phyloP scores from a whole-genome alignment of 768 basidiomycete genomes.

The Hirschioporus abietinus region DNA sequence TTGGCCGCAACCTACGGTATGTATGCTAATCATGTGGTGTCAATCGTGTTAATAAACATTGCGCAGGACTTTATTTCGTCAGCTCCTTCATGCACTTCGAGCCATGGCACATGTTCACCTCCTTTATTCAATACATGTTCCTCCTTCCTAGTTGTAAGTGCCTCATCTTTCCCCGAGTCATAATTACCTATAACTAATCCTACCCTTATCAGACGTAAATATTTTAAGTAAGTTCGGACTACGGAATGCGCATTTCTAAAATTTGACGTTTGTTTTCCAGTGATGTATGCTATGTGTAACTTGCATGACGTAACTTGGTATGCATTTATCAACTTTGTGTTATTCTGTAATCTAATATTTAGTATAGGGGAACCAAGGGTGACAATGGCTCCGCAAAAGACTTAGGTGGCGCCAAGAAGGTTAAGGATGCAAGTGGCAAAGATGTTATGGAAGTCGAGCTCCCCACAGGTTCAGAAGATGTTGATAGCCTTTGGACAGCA shows the following conservation, averaged over 20 bases:
- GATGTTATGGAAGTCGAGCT: slow-evolving; percentile 84
- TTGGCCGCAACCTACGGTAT: slow-evolving; percentile 66
- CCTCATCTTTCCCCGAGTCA: background rate
- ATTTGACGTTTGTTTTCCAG: slow-evolving; percentile 22
- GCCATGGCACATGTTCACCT: slow-evolving; percentile 97
- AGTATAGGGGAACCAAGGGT: slow-evolving; percentile 78
- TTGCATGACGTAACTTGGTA: slow-evolving; percentile 79
- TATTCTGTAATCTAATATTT: background rate
- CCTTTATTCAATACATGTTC: slow-evolving; percentile 89
- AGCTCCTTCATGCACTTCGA: slow-evolving; percentile 86
- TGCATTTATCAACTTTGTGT: slow-evolving; percentile 6
- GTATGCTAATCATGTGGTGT: slow-evolving; percentile 33
- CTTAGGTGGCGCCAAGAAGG: slow-evolving; percentile 85
- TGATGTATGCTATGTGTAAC: slow-evolving; percentile 96
- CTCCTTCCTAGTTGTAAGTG: slow-evolving; percentile 68
- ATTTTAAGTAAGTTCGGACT: slow-evolving; percentile 53
- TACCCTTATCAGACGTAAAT: slow-evolving; percentile 51
- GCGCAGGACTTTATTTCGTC: slow-evolving; percentile 66
- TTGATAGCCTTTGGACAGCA: slow-evolving; percentile 82
- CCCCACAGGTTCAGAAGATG: slow-evolving; percentile 77
- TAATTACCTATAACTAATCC: slow-evolving; percentile 12
- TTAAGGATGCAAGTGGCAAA: slow-evolving; percentile 79
- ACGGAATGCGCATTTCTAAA: slow-evolving; percentile 1
- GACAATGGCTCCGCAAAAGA: slow-evolving; percentile 87
- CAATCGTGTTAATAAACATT: slow-evolving; percentile 13